Evolutionary conservation across 305 asterid species (phyloP), one percentile per base, ranked within the genome.

Genomic region (Lippia alba): DNA sequence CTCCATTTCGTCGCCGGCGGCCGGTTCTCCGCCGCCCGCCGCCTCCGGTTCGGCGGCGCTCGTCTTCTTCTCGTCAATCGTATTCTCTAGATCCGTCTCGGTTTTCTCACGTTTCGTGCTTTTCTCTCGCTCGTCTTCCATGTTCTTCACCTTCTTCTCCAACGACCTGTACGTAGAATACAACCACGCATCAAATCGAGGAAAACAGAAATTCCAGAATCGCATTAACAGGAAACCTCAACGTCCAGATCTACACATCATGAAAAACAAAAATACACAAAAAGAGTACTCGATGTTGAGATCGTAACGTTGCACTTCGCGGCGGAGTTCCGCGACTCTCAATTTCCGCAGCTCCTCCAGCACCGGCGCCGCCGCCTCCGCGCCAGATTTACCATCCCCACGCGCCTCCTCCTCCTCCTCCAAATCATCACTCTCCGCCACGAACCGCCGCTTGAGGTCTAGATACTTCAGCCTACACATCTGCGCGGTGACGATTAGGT

Each of bases 301-400:
- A 87, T 89, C 96, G 87, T 85, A 85, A 77, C 94, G 94, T 65
- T 87, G 79, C 80, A 87, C 89, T 72, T 89, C 94, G 10, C 94
- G 90, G 44, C 89, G 85, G 49, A 89, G 94, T 55, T 89, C 96
- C 50, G 89, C 94, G n/a, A 89, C 90, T 18, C 96, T 80, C 76
- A 89, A 71, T 79, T 81, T 89, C 79, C 94, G 76, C 65, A 89
- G 84, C 84, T 87, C 94, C 71, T 90, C 94, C 67, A 90, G 83
- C 86, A 88, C 71, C 34, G 90, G 85, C 32, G 55, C 84, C 18
- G 88, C 78, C 18, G 79, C 85, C 6, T 70, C 84, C 2, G 40
- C 86, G 73, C 56, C 55, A 7, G 86, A 79, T 84, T 82, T 82
- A 5, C 64, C 77, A 11, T 30, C 74, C 9, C 58, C 66, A 14